Evolutionary conservation across 2,329 filamentous ascomycete species (phyloP).

Genomic region (Colletotrichum lentis): DNA sequence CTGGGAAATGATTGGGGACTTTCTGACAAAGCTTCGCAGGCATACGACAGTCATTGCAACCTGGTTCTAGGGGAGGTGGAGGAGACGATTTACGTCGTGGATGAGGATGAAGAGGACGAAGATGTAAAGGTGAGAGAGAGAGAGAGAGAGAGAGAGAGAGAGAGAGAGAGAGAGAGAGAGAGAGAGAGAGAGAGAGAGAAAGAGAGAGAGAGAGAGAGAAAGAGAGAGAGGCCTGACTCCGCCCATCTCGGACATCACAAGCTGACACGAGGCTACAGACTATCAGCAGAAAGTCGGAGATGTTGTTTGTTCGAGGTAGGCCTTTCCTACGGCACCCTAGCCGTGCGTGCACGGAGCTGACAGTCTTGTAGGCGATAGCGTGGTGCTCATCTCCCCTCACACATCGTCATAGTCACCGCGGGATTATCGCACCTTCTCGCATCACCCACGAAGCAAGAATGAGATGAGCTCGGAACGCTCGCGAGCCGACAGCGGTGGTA

Average conservation of each 20-base stretch:
- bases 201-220: conserved; percentile 40
- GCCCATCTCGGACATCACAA: background rate
- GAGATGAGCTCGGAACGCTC: background rate
- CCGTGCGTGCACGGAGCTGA: conserved; percentile 39
- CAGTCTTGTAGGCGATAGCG: conserved; percentile 68
- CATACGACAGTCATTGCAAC: conserved; percentile 99
- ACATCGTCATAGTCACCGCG: conserved; percentile 49
- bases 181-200: background rate
- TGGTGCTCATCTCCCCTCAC: conserved; percentile 75
- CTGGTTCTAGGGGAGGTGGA: conserved; percentile 94
- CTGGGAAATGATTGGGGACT: conserved; percentile 30
- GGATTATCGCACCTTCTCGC: background rate
- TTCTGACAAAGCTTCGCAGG: conserved; percentile 60
- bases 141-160: too few relatives aligned
- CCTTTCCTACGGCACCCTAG: background rate
- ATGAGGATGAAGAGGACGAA: conserved; percentile 85
- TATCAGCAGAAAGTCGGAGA: conserved; percentile 95
- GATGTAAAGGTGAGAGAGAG: conserved; percentile 70
- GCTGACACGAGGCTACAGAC: conserved; percentile 63
- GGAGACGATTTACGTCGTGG: conserved; percentile 93
- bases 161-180: conserved; percentile 39
- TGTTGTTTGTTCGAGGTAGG: conserved; percentile 96
- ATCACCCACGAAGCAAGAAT: background rate
- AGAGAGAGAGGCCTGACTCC: background rate
- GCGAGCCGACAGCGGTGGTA: background rate